These are phyloP conservation scores for Ceratocystis eucalypticola DNA, from an alignment of 2,329 filamentous ascomycete genomes.

Conservation along the genomic window DNA sequence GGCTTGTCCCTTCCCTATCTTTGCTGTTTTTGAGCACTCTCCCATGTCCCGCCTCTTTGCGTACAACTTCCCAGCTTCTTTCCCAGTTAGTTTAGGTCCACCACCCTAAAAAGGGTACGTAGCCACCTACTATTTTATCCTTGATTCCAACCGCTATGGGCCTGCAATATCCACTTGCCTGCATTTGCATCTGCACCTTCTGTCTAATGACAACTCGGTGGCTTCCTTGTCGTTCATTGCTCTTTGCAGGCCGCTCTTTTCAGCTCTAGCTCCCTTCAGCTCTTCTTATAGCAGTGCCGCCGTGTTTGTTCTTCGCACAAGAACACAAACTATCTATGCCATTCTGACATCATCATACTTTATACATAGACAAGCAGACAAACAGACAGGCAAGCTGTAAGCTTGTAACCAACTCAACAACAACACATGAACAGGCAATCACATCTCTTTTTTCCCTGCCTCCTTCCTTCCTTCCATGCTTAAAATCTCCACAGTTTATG, in stretches of 20 bases:
- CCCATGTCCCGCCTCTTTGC: no score
- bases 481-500: neutral
- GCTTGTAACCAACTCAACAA: neutral
- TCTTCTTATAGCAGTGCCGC: no score
- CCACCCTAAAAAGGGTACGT: neutral
- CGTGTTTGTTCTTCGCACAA: no score
- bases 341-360: no score
- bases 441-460: neutral
- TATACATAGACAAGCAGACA: neutral
- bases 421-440: neutral
- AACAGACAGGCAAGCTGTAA: neutral
- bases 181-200: neutral
- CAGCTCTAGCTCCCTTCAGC: no score
- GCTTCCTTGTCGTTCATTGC: neutral
- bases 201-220: neutral
- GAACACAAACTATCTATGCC: no score
- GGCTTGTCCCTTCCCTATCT: neutral
- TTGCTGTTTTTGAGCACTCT: neutral
- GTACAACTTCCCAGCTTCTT: no score
- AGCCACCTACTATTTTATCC: neutral
- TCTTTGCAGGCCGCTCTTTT: neutral
- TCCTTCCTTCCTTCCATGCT: constrained; percentile 2
- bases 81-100: neutral
- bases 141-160: neutral
- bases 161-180: neutral